Percentiles rank a stretch among this genome's conserved stretches.
Evolutionary conservation across 2,329 filamentous ascomycete genomes (phyloP).

Genomic region (Gremmenia infestans): DNA sequence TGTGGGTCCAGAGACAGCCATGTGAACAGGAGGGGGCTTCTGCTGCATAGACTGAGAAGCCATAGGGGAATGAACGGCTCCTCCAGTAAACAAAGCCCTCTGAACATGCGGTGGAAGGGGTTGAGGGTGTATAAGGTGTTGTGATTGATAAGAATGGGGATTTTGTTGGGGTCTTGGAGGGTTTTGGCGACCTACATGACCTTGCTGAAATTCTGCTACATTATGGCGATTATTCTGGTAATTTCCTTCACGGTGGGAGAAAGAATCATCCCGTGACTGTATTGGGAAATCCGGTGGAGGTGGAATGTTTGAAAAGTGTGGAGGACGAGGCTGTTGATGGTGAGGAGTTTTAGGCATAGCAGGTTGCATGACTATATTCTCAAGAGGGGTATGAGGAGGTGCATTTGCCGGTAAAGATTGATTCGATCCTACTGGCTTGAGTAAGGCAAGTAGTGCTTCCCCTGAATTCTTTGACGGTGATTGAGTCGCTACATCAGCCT

Average conservation of each 20-base stretch:
- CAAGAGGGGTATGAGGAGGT: slow-evolving; percentile 47
- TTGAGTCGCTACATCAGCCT: slow-evolving; percentile 26
- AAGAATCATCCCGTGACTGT: slow-evolving; percentile 27
- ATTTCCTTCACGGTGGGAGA: slow-evolving; percentile 24
- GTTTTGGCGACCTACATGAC: slow-evolving; percentile 10
- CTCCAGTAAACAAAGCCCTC: slow-evolving; percentile 44
- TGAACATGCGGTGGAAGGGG: slow-evolving; percentile 49
- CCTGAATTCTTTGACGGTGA: slow-evolving; percentile 30
- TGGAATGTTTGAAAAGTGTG: slow-evolving; percentile 42
- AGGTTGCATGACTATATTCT: slow-evolving; percentile 46
- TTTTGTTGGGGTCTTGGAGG: slow-evolving; percentile 20
- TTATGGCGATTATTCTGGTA: slow-evolving; percentile 9
- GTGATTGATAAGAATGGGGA: slow-evolving; percentile 27
- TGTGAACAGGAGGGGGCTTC: slow-evolving; percentile 8
- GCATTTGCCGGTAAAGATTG: slow-evolving; percentile 21
- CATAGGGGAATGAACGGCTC: slow-evolving; percentile 28
- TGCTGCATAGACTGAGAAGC: slow-evolving; percentile 29
- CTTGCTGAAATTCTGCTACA: slow-evolving; percentile 3
- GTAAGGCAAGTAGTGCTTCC: slow-evolving; percentile 50
- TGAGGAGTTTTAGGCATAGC: slow-evolving; percentile 54
- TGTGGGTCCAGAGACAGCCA: slow-evolving; percentile 8
- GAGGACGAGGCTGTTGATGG: slow-evolving; percentile 47
- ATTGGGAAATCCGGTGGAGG: slow-evolving; percentile 45
- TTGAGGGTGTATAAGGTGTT: slow-evolving; percentile 32
- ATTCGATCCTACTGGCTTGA: slow-evolving; percentile 31